phyloP scores from a whole-genome alignment of 176 grass and related monocot species.

The Thalia dealbata region DNA sequence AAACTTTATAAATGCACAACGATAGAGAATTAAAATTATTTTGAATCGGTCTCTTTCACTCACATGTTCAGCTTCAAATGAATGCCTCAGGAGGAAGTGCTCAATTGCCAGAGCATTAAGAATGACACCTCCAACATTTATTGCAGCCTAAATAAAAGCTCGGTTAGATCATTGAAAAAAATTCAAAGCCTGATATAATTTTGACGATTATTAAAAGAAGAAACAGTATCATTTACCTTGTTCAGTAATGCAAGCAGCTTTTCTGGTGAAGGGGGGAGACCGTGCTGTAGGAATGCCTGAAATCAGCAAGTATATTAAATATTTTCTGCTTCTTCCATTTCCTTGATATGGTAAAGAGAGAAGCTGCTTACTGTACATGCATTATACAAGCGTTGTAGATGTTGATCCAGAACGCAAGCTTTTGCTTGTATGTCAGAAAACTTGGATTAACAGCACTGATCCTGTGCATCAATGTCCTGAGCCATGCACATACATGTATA shows the following conservation, averaged over 20 bases:
- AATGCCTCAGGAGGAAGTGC: slow-evolving; percentile 75
- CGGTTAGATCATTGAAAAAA: no score
- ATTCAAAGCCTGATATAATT: no score
- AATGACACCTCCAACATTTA: slow-evolving; percentile 68
- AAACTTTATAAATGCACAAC: not conserved
- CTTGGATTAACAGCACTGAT: slow-evolving; percentile 43
- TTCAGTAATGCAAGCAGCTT: slow-evolving; percentile 64
- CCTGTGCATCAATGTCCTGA: slow-evolving; percentile 59
- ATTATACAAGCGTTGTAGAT: slow-evolving; percentile 95
- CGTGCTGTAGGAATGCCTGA: slow-evolving; percentile 82
- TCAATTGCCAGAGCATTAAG: slow-evolving; percentile 61
- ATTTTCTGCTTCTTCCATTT: not conserved
- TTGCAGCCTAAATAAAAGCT: slow-evolving; percentile 35
- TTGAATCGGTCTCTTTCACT: not conserved
- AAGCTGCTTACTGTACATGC: slow-evolving; percentile 51
- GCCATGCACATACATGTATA: not conserved
- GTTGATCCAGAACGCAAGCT: slow-evolving; percentile 94
- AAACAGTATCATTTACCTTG: slow-evolving; percentile 24
- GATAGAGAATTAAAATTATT: not conserved
- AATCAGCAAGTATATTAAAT: not conserved
- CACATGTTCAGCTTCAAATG: slow-evolving; percentile 43
- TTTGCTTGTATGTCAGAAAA: slow-evolving; percentile 78
- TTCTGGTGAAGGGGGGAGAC: slow-evolving; percentile 59
- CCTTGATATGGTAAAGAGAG: not conserved
- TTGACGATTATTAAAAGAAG: no score